phyloP scores from a whole-genome alignment of 352 stramenopile species.

The Pythium dissimile region DNA sequence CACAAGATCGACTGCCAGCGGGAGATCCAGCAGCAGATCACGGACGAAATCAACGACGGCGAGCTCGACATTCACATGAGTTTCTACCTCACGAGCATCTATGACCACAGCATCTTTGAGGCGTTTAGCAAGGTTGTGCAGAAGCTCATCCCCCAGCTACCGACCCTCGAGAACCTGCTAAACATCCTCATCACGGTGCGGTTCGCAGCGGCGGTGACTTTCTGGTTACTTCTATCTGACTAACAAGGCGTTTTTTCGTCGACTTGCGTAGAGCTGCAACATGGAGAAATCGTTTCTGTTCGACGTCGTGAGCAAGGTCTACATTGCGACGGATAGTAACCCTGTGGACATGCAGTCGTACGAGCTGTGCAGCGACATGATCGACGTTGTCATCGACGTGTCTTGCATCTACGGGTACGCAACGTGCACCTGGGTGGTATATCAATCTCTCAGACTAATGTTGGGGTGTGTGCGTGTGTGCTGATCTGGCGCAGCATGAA shows the following conservation, averaged over 20 bases:
- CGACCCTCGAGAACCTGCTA: slow-evolving; percentile 97
- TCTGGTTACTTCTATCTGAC: too few species aligned
- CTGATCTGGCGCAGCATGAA: slow-evolving; percentile 56
- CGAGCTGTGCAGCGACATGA: slow-evolving; percentile 99
- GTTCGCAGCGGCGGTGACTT: too few species aligned
- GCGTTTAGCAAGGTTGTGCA: slow-evolving; percentile 97
- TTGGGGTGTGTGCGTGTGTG: too few species aligned
- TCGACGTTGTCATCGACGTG: slow-evolving; percentile 99
- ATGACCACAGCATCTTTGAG: slow-evolving; percentile 98
- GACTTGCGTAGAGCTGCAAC: slow-evolving; percentile 96
- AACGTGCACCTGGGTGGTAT: background rate
- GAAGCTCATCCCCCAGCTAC: slow-evolving; percentile 96
- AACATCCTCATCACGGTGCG: slow-evolving; percentile 94
- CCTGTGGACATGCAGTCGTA: slow-evolving; percentile 98
- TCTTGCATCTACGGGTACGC: slow-evolving; percentile 97
- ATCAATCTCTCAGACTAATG: too few species aligned
- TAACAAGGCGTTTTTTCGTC: too few species aligned
- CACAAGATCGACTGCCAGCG: slow-evolving; percentile 98
- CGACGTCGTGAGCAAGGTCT: slow-evolving; percentile 98
- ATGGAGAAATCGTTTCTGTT: slow-evolving; percentile 99
- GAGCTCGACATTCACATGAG: slow-evolving; percentile 92
- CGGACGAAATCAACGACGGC: slow-evolving; percentile 94
- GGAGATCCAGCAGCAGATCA: slow-evolving; percentile 97
- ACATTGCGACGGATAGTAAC: slow-evolving; percentile 98
- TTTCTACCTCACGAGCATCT: slow-evolving; percentile 91